Base-by-base conservation (phyloP, 1,284 basidiomycete species). In the Golubevia sp. region DNA sequence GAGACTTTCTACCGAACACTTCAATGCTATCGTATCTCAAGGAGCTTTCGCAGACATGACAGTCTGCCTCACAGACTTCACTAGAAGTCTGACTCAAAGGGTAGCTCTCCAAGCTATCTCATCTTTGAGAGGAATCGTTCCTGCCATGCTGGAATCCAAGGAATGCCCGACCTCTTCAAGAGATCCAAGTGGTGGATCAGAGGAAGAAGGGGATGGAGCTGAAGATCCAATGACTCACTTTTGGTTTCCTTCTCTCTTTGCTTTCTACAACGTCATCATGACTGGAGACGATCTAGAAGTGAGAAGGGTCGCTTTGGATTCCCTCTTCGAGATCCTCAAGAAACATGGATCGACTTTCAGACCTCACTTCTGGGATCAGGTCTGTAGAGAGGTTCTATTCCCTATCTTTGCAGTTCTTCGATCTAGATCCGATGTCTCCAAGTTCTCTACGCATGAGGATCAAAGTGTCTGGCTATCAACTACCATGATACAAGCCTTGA, bases 381-480 rank as follows among this genome's bases (percentile, higher is more conserved):
- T 83, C 48, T 79, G 77, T 64, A 68, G 81, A 30, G 77, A 83
- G 50, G 79, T 82, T 61, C 67, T 83, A 55, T 83, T 83, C 67
- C 79, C 81, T 52, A 83, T 83, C 73, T 83, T 83, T 59, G 71
- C 78, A 18, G 81, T 83, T 23, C 68, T 82, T 55, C 76, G 77
- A 6, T 76, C 75, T 23, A 67, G 77, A 11, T 70, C 71, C 6
- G 80, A 82, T 60, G 74, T 80, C 5, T 73, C 70, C 13, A 72
- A 73, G 23, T 81, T 81, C 74, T 68, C 70, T 34, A 73, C 77
- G 49, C 79, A 83, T 63, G 81, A 83, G 57, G 81, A 83, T 58
- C 82, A 80, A 79, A 77, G 73, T 38, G 81, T 83, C 23, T 83
- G 81, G 81, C 76, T 83, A 26, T 76, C 73, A 51, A 83, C 81